Evolutionary conservation across 2,329 filamentous ascomycete genomes (phyloP), one percentile per base, ranked within the genome.

Genomic region (Aspergillus sp.): DNA sequence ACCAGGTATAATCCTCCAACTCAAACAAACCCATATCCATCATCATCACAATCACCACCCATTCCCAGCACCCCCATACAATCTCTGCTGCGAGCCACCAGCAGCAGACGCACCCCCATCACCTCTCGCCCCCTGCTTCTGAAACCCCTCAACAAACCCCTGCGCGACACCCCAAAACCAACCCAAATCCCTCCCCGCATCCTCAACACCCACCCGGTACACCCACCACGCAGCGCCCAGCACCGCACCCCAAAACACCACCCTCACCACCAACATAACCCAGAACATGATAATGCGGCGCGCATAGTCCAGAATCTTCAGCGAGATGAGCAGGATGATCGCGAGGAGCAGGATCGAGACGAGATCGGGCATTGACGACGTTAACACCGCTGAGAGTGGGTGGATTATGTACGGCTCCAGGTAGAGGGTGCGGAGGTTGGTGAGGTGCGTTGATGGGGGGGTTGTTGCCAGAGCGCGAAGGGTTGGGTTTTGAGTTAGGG

Each of bases 271-370:
- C 43, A 95, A 60, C n/a, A 78, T 72, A 41, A 89, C 79, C 81
- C 88, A 89, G 71, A 83, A 94, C 59, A 89, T 71, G 45, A 95
- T 74, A 13, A 88, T 69, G 47, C 88, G 79, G 48, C 83, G 81
- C 12, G 89, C 71, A 70, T 86, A 85, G 61, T 83, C 77, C 51
- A 84, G 69, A 34, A 93, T 72, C 51, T 80, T 78, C 46, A 84
- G 67, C 9, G 74, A 76, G 44, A 90, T 62, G 60, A 89, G 73
- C 40, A 91, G 65, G 43, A 82, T 68, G 28, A 82, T 53, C 36
- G 84, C 67, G 4, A 87, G 70, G 7, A 83, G 45, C 6, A 68
- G 40, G 13, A 70, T 50, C 9, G 66, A 64, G 36, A 62, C 35
- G 28, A 72, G 50, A 42, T 69, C 64, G 0, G 66, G 60, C 42